Conservation (phyloP, 306 rosid genomes). For the Macrotyloma uniflorum region DNA sequence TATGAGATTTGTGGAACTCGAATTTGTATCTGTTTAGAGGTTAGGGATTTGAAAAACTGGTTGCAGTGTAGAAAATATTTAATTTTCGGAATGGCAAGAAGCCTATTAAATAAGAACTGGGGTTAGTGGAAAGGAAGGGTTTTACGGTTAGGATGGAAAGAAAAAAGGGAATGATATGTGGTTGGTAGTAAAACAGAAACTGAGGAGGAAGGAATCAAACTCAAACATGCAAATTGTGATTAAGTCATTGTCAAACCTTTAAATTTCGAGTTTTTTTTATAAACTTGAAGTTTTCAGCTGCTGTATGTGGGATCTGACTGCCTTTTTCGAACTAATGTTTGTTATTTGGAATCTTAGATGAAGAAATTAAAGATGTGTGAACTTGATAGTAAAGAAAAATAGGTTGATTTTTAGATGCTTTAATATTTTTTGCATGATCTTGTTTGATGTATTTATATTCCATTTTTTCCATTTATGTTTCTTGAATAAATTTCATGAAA, state of each 20-base stretch:
- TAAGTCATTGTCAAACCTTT: background rate
- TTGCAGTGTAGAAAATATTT: background rate
- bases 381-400: background rate
- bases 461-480: too few relatives aligned
- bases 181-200: background rate
- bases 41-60: background rate
- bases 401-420: background rate
- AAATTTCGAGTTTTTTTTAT: background rate
- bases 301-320: background rate
- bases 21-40: background rate
- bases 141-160: background rate
- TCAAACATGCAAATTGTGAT: conserved; percentile 1
- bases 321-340: background rate
- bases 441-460: background rate
- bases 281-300: conserved; percentile 6
- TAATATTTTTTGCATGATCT: background rate
- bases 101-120: background rate
- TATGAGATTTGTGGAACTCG: background rate
- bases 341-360: background rate
- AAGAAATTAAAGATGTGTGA: background rate
- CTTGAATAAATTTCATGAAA: too few relatives aligned
- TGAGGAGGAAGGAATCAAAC: background rate
- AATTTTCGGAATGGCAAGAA: background rate
- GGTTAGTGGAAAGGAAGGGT: background rate
- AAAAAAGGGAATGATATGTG: background rate